Evolutionary conservation across 2,329 filamentous ascomycete species (phyloP), one percentile per base, ranked within the genome.

Genomic region (Fusarium tricinctum): DNA sequence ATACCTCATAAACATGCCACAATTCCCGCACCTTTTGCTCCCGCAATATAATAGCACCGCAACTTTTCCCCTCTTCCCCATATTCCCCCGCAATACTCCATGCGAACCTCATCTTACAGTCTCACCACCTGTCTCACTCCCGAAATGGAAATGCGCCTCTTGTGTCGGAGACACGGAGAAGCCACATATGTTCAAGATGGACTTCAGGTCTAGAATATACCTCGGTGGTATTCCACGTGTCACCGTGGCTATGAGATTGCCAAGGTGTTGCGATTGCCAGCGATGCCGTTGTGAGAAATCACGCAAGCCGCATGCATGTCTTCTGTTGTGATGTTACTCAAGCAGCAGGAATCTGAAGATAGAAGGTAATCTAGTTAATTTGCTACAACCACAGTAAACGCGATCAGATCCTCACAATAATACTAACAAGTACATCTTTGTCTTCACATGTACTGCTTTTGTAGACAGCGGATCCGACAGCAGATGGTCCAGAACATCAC

Each of bases 31-130:
- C 17, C n/a, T 17, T n/a, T n/a, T n/a, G 17, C 17, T 9, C 9
- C 8, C 8, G 30, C 30, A 33, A 58, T 28, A 52, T 39, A 15
- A 38, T 30, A 50, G 13, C 10, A 3, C 30, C 17, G 9, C 13
- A 30, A 30, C 42, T 23, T 23, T 28, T 39, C 50, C 56, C 44
- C 58, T 47, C 51, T 64, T 59, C 54, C 60, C 55, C 61, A 62
- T 54, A 47, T 62, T 66, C 65, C 65, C 65, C 66, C 65, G 47
- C 65, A 68, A 50, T 9, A 68, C 52, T 63, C 62, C 53, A 63
- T 42, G 35, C 44, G 19, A 47, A 56, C 58, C 33, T 56, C 63
- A 53, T 49, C 48, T 66, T 32, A 47, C 17, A 30, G 48, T 68
- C 64, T 65, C 65, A 65, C 65, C 46, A 68, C 44, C 43, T 33